Evolutionary conservation across 2,329 filamentous ascomycete genomes (phyloP), one percentile per base, ranked within the genome.

Genomic region (Hortaea werneckii): DNA sequence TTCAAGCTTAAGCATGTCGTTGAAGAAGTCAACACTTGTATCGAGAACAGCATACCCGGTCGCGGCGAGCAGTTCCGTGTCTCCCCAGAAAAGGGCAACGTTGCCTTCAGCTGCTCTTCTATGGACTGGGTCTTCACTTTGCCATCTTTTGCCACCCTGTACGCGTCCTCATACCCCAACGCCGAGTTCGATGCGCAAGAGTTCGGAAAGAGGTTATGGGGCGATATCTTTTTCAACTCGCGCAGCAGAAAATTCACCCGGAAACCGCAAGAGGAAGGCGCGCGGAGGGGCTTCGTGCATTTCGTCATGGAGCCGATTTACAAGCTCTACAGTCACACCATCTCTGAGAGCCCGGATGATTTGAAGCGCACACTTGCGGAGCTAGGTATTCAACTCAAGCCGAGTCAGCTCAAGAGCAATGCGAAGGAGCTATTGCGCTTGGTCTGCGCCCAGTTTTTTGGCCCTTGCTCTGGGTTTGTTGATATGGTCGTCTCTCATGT

Each of bases 1-100:
- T 96, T 95, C 75, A 98, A 98, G 74, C 74, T 98, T 45, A 96
- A 95, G 69, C 89, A 96, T 65, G 88, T 95, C n/a, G 80, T 98
- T 44, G 92, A 98, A 66, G 87, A 96, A 67, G 89, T 98, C 66
- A 98, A 98, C 68, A 95, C 87, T 1, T 73, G 92, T 55, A 96
- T 98, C 58, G 87, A 94, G 62, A 88, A 85, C 62, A 84, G 85
- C 3, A 74, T 88, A 28, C 90, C 92, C 4, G 83, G 87, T 1
- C 79, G 80, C 56, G 88, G 89, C 28, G 86, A 87, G 59, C 80
- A 77, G 50, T 80, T 79, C 66, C 80, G 92, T 53, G 68, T 98
- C 51, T 96, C 90, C 55, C 92, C 92, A 0, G 92, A 98, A 63
- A 95, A 89, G 69, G 92, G 92, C 50, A 98, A 98, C 62, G 92